phyloP scores from a whole-genome alignment of 495 filamentous ascomycete genomes.

The Aspergillus baeticus region DNA sequence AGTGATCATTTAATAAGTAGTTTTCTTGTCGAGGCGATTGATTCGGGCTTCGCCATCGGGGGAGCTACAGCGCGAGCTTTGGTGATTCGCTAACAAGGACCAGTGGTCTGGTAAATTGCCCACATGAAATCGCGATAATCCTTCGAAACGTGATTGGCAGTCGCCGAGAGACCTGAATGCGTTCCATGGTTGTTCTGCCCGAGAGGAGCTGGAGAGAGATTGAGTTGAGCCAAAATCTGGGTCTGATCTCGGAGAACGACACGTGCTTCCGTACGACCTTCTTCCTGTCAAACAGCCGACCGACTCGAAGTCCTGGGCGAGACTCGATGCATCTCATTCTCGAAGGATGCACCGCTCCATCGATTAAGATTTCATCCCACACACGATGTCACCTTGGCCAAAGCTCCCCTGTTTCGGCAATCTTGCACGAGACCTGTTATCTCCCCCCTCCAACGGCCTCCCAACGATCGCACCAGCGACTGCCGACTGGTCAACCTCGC shows the following conservation, averaged over 20 bases:
- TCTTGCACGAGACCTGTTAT: conserved; percentile 12
- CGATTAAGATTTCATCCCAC: neutral
- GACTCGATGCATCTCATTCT: neutral
- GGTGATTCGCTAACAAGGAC: neutral
- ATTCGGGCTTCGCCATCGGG: conserved; percentile 1
- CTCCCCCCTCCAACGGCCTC: neutral
- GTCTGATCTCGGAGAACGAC: too few species aligned
- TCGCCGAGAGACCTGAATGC: too few species aligned
- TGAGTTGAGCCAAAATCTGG: neutral
- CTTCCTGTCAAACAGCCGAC: too few species aligned
- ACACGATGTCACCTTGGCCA: conserved; percentile 4
- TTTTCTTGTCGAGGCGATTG: neutral
- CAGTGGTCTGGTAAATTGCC: neutral
- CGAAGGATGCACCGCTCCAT: neutral
- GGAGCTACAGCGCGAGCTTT: neutral
- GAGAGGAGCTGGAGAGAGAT: neutral
- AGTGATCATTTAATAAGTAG: neutral
- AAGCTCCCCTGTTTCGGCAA: neutral
- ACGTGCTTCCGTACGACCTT: too few species aligned
- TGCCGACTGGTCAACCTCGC: neutral
- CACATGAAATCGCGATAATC: neutral
- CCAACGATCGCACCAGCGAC: neutral
- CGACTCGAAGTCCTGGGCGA: too few species aligned
- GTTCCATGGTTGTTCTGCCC: too few species aligned
- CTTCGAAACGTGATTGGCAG: neutral